phyloP scores from a whole-genome alignment of 371 early-diverging fungal genomes.

The Actinomortierella wolfii region DNA sequence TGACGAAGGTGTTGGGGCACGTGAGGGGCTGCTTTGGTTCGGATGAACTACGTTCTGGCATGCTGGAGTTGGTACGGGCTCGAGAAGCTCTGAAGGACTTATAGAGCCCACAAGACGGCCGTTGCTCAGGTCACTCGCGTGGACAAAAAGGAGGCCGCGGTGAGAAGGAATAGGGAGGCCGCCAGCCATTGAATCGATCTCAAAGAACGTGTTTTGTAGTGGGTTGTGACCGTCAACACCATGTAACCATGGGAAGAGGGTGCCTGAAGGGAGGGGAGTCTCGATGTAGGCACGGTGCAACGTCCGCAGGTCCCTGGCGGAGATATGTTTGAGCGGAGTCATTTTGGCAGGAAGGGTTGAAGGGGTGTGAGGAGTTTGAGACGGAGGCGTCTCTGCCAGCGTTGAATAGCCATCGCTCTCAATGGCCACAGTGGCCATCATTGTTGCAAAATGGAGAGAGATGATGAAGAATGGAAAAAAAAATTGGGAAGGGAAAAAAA shows the following conservation, averaged over 20 bases:
- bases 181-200: too few relatives aligned
- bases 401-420: too few relatives aligned
- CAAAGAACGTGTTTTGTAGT: conserved; percentile 62
- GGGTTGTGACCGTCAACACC: conserved; percentile 60
- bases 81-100: conserved; percentile 44
- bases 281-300: conserved; percentile 47
- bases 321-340: conserved; percentile 8
- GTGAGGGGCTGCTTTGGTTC: too few relatives aligned
- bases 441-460: too few relatives aligned
- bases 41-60: too few relatives aligned
- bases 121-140: conserved; percentile 33
- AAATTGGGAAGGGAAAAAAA: too few relatives aligned
- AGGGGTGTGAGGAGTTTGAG: too few relatives aligned
- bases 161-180: conserved; percentile 45
- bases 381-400: too few relatives aligned
- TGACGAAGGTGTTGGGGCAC: too few relatives aligned
- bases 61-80: conserved; percentile 1
- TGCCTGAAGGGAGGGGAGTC: conserved; percentile 56
- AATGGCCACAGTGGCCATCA: too few relatives aligned
- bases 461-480: too few relatives aligned
- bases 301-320: conserved; percentile 31
- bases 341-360: too few relatives aligned
- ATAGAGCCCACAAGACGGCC: conserved; percentile 50
- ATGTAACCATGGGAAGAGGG: conserved; percentile 71
- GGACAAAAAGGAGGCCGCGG: conserved; percentile 37